Conservation (phyloP, 257 asterid genomes). For the Solanum virginianum region DNA sequence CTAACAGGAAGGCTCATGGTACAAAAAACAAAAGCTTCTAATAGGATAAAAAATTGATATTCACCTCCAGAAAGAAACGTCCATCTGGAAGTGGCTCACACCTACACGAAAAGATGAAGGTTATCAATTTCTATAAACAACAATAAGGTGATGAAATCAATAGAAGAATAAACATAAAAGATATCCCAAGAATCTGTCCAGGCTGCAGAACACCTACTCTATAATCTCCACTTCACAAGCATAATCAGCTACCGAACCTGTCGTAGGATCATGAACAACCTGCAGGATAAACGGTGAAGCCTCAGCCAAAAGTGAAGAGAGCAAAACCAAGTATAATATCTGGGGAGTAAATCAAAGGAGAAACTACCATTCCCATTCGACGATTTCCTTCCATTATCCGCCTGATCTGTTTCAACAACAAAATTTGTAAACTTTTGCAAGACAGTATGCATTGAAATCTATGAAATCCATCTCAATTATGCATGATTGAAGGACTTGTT, state of each 20-base stretch:
- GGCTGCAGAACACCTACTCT: constrained; percentile 47
- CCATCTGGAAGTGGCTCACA: constrained; percentile 99
- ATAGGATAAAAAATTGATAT: neutral
- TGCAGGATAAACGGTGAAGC: constrained; percentile 21
- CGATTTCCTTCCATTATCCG: constrained; percentile 98
- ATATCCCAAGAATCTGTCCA: neutral
- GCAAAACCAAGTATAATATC: neutral
- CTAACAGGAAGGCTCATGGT: neutral
- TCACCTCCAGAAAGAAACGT: constrained; percentile 94
- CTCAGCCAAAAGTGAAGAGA: constrained; percentile 8
- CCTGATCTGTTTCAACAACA: constrained; percentile 56
- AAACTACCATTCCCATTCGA: constrained; percentile 93
- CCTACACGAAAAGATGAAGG: constrained; percentile 41
- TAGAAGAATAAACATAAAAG: neutral
- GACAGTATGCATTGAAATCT: neutral
- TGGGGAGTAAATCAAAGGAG: neutral
- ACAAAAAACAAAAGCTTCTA: neutral
- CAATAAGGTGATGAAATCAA: neutral
- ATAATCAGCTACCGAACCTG: constrained; percentile 76
- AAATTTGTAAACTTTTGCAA: neutral
- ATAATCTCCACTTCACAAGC: constrained; percentile 98
- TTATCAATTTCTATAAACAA: constrained; percentile 11
- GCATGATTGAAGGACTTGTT: neutral
- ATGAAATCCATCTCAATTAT: neutral
- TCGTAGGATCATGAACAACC: constrained; percentile 58